Percentiles rank a stretch among this genome's conserved stretches.
Evolutionary conservation across 2,329 filamentous ascomycete species (phyloP).

Genomic region (Sordariomycetes sp.): DNA sequence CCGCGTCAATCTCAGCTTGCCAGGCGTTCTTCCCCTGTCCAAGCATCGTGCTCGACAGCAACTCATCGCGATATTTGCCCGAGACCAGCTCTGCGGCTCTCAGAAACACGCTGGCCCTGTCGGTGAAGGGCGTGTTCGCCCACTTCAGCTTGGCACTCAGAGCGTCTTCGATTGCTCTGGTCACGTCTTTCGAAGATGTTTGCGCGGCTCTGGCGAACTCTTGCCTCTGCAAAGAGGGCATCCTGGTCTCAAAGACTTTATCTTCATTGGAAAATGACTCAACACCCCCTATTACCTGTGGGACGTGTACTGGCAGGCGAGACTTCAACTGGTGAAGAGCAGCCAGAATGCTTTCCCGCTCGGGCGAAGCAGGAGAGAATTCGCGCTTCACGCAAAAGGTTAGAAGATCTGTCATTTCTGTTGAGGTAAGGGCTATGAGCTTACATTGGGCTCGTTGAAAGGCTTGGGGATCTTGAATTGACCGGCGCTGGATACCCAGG

Average conservation of each 20-base stretch:
- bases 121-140: constrained; percentile 78
- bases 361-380: constrained; percentile 35
- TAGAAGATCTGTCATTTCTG: not conserved
- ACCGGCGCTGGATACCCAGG: not conserved
- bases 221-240: not conserved
- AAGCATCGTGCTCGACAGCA: constrained; percentile 92
- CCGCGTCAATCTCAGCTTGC: constrained; percentile 95
- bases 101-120: constrained; percentile 86
- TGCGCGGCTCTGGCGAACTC: not conserved
- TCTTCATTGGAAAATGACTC: not conserved
- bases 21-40: constrained; percentile 97
- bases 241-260: not conserved
- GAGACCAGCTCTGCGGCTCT: constrained; percentile 88
- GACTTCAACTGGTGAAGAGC: not conserved
- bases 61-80: constrained; percentile 87
- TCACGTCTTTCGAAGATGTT: constrained; percentile 53
- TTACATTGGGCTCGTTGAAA: constrained; percentile 86
- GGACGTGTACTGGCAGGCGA: not conserved
- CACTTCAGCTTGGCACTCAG: constrained; percentile 78
- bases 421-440: constrained; percentile 26
- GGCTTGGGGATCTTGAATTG: constrained; percentile 80
- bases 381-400: constrained; percentile 46
- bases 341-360: not conserved
- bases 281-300: not conserved
- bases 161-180: constrained; percentile 71